Conservation (phyloP, 331 rosid species). For the Quercus phellos region DNA sequence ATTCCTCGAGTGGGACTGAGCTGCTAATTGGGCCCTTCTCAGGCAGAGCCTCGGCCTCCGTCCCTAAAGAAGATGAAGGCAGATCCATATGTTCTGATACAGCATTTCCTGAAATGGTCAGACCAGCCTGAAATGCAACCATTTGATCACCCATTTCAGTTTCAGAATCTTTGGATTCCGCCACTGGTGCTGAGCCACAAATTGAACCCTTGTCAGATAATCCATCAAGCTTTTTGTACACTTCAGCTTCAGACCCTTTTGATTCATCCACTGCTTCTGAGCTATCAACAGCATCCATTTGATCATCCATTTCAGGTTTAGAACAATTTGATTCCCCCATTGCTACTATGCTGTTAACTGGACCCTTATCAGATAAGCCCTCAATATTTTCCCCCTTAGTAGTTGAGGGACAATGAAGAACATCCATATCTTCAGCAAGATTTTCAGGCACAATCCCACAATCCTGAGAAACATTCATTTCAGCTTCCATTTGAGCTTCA, state of each 20-base stretch:
- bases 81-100: conserved; percentile 4
- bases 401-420: conserved; percentile 16
- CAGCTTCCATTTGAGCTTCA: conserved; percentile 11
- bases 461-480: conserved; percentile 30
- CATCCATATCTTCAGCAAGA: conserved; percentile 12
- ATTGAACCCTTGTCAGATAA: conserved; percentile 12
- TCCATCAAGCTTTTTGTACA: neutral
- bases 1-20: too few species aligned
- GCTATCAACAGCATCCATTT: conserved; percentile 16
- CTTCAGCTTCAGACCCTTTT: conserved; percentile 8
- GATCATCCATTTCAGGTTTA: conserved; percentile 27
- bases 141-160: conserved; percentile 24
- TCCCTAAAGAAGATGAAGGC: conserved; percentile 17
- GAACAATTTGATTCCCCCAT: conserved; percentile 14
- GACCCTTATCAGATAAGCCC: conserved; percentile 17
- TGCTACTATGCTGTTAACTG: conserved; percentile 7
- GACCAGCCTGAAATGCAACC: conserved; percentile 21
- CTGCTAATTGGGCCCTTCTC: neutral
- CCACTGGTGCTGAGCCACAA: neutral
- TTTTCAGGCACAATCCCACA: conserved; percentile 3
- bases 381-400: conserved; percentile 22
- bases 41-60: conserved; percentile 17
- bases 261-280: conserved; percentile 21
- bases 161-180: conserved; percentile 25
- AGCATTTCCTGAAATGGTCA: conserved; percentile 15